phyloP scores from a whole-genome alignment of 1,284 basidiomycete genomes.

The Hymenochaete sp. region DNA sequence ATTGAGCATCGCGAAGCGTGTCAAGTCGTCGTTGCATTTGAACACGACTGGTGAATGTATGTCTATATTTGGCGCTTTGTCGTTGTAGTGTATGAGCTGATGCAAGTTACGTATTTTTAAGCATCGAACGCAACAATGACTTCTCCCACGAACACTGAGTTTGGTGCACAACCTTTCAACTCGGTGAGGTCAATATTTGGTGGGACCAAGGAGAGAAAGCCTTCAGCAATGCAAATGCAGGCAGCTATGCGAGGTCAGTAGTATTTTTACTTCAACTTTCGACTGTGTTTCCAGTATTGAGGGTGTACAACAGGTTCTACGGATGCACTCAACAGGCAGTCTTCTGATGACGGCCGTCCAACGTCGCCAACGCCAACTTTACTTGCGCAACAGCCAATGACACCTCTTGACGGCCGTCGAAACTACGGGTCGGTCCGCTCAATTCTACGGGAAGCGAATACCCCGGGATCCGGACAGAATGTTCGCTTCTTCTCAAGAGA shows the following conservation, averaged over 20 bases:
- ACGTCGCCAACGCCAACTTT: slow-evolving; percentile 19
- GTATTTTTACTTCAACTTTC: neutral
- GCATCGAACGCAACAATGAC: slow-evolving; percentile 41
- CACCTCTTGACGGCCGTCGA: slow-evolving; percentile 17
- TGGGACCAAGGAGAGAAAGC: slow-evolving; percentile 17
- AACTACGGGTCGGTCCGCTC: slow-evolving; percentile 44
- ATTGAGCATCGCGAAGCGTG: slow-evolving; percentile 44
- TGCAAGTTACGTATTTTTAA: slow-evolving; percentile 19
- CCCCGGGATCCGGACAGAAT: slow-evolving; percentile 64
- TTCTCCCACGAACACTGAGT: slow-evolving; percentile 28
- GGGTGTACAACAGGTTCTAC: slow-evolving; percentile 1
- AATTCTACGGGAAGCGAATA: slow-evolving; percentile 59
- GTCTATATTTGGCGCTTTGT: slow-evolving; percentile 21
- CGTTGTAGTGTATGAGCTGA: neutral
- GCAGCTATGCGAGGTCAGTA: slow-evolving; percentile 14
- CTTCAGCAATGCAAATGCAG: slow-evolving; percentile 21
- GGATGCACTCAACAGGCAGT: slow-evolving; percentile 5
- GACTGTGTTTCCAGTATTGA: neutral
- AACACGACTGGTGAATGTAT: slow-evolving; percentile 33
- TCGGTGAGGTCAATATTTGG: slow-evolving; percentile 14
- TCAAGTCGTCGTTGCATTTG: slow-evolving; percentile 40
- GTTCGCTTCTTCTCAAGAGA: slow-evolving; percentile 68
- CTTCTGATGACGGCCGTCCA: slow-evolving; percentile 5
- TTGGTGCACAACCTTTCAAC: slow-evolving; percentile 12
- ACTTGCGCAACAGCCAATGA: slow-evolving; percentile 23